Evolutionary conservation across 441 rosid species (phyloP).

Genomic region (Gossypium schwendimanii): DNA sequence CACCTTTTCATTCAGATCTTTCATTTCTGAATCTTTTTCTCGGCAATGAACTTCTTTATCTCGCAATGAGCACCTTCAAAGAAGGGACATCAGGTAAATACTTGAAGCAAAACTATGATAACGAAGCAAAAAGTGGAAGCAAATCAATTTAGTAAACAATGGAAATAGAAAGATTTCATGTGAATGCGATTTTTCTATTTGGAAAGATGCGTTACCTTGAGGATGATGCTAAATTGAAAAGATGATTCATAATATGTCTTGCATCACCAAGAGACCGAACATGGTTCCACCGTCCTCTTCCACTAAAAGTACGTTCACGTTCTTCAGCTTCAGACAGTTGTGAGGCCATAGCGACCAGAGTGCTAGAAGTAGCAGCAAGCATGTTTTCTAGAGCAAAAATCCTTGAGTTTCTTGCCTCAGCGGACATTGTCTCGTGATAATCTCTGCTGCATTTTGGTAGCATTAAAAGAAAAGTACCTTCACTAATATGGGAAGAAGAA

Average conservation of each 20-base stretch:
- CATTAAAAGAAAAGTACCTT: neutral
- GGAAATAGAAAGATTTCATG: neutral
- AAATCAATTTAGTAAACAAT: neutral
- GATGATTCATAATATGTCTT: constrained; percentile 70
- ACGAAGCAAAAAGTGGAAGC: neutral
- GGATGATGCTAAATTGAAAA: constrained; percentile 77
- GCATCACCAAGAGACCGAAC: constrained; percentile 82
- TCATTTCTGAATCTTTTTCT: constrained; percentile 63
- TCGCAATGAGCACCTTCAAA: constrained; percentile 31
- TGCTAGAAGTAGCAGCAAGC: constrained; percentile 84
- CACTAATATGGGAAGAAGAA: too few species aligned
- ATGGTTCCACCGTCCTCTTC: constrained; percentile 96
- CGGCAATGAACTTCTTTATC: constrained; percentile 75
- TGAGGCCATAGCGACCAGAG: constrained; percentile 91
- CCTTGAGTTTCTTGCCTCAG: constrained; percentile 92
- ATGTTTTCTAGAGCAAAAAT: constrained; percentile 93
- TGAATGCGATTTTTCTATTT: neutral
- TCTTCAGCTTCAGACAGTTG: constrained; percentile 98
- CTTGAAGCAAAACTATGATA: constrained; percentile 1
- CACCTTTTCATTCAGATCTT: constrained; percentile 66
- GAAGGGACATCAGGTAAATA: neutral
- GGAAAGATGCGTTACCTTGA: constrained; percentile 45
- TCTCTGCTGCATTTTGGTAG: constrained; percentile 20
- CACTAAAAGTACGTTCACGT: constrained; percentile 71
- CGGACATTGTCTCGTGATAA: constrained; percentile 56